Conservation (phyloP, 2,329 filamentous ascomycete species). For the Rhytidhysteron rufulum region DNA sequence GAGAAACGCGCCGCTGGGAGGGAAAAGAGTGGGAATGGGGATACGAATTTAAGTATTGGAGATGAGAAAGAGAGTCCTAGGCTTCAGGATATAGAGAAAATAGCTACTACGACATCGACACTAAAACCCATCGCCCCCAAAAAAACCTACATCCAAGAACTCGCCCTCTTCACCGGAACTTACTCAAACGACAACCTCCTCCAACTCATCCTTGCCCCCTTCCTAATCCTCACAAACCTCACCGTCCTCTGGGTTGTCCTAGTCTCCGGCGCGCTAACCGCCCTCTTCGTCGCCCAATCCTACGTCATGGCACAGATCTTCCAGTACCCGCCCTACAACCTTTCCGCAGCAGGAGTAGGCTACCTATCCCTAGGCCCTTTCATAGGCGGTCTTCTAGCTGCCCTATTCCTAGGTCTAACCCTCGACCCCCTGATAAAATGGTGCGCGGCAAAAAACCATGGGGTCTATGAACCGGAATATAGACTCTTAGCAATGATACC, state of each 20-base stretch:
- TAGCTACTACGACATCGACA: conserved; percentile 2
- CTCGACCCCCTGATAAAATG: conserved; percentile 38
- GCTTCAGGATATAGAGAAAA: conserved; percentile 2
- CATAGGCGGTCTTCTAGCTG: conserved; percentile 35
- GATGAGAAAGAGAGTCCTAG: background rate
- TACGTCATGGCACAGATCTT: conserved; percentile 48
- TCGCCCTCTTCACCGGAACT: conserved; percentile 38
- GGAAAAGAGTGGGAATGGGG: background rate
- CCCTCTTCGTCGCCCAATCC: conserved; percentile 42
- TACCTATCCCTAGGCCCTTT: conserved; percentile 42
- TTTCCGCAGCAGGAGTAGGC: conserved; percentile 39
- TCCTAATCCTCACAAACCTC: conserved; percentile 50
- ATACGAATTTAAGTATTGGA: background rate
- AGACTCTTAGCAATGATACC: conserved; percentile 39
- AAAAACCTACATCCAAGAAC: conserved; percentile 34
- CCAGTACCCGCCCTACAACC: conserved; percentile 45
- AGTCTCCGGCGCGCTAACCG: conserved; percentile 41
- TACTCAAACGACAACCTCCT: conserved; percentile 36
- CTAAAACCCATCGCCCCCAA: conserved; percentile 12
- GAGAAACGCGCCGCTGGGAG: background rate
- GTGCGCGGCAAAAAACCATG: conserved; percentile 47
- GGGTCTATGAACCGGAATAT: conserved; percentile 55
- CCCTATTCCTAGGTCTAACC: conserved; percentile 28
- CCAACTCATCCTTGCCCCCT: conserved; percentile 40
- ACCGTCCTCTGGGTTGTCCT: conserved; percentile 51